Base-by-base conservation (phyloP, 495 filamentous ascomycete genomes). In the Penicillium pancosmium region DNA sequence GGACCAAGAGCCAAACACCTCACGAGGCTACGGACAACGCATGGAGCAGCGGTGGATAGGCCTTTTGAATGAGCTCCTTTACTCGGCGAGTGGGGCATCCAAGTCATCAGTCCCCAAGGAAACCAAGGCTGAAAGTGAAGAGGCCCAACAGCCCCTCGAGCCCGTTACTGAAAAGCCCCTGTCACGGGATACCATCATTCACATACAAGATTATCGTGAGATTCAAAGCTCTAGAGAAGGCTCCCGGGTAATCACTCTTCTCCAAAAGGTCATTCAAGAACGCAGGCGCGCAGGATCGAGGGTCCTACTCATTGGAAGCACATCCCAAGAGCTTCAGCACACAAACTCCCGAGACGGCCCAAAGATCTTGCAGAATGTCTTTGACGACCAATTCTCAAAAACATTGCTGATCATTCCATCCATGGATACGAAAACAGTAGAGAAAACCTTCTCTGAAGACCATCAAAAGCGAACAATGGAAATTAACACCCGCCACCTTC, bases 141-240 rank as follows among this genome's bases (percentile, higher is more conserved):
- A 44, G 41, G 27, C 59, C 12, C 40, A 64, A 31, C 56, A 59
- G 16, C 19, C 41, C 7, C 44, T 61, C 23, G 68, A 67, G 55
- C 15, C 36, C 5, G 50, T 57, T 6, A 31, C 51, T 18, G 36
- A 33, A 21, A 62, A 64, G n/a, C 54, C 56, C 41, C 62, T 67
- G 19, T 34, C 62, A 34, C 68, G 68, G 40, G 79, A 75, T 40
- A 68, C 80, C n/a, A 91, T 97, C 56, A 75, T 98, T 9, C 88
- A 92, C 50, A 72, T 98, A 10, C 84, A 88, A 62, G 92, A 97
- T 67, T 91, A 91, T 65, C 84, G 84, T 25, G 89, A 94, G 44
- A 78, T 97, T 12, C 82, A 80, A 61, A 74, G 76, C 52, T 86
- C 88, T 1, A 66, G 77, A 9, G 81, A 86, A 18, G 88, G 90